Evolutionary conservation across 2,329 filamentous ascomycete species (phyloP).

Genomic region (Pseudocercospora ulei): DNA sequence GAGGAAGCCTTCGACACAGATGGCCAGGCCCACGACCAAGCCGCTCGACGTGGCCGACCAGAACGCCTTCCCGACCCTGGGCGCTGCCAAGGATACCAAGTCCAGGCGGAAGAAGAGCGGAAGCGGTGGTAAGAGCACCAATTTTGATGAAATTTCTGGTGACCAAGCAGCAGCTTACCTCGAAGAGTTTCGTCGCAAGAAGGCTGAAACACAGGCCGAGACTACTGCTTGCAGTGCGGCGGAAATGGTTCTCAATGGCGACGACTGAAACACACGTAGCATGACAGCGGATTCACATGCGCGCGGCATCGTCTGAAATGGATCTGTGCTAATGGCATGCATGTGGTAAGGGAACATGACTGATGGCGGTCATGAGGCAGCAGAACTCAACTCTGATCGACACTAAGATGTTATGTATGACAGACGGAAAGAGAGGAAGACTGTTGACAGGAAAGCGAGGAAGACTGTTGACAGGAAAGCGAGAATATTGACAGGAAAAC

Average conservation of each 20-base stretch:
- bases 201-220: constrained; percentile 26
- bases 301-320: too few species aligned
- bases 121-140: constrained; percentile 13
- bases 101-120: constrained; percentile 19
- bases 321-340: too few species aligned
- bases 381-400: too few species aligned
- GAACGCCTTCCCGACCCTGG: constrained; percentile 27
- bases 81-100: constrained; percentile 15
- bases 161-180: constrained; percentile 24
- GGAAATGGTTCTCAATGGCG: constrained; percentile 24
- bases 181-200: constrained; percentile 26
- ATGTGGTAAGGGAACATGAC: too few species aligned
- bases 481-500: too few species aligned
- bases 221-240: constrained; percentile 25
- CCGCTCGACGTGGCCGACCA: constrained; percentile 22
- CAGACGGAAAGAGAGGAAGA: too few species aligned
- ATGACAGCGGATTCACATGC: too few species aligned
- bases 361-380: too few species aligned
- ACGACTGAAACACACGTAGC: constrained; percentile 23
- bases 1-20: constrained; percentile 3
- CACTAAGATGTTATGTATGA: too few species aligned
- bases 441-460: too few species aligned
- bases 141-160: constrained; percentile 26
- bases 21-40: constrained; percentile 5
- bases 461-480: too few species aligned